Base-by-base conservation (phyloP, 2,329 filamentous ascomycete species). In the Botryotinia narcissicola region DNA sequence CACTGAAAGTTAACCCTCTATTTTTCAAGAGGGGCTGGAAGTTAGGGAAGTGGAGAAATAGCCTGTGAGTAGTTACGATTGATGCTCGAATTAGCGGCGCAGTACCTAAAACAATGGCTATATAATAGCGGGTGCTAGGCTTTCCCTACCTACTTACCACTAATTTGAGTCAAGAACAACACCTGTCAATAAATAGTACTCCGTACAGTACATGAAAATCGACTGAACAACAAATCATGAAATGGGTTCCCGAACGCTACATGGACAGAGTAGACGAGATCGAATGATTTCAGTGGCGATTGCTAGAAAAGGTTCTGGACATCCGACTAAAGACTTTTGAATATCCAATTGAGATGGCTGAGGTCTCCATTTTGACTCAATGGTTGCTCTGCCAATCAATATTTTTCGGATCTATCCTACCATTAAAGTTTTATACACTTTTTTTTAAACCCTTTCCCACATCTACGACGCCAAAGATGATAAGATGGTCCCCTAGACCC, bases 91-190 rank as follows among this genome's bases (percentile, higher is more conserved):
- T 57, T 37, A 68, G 37, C 35, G 64, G 35, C 64, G 35, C 48
- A 42, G 35, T 42, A 12, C 66, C 54, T 40, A 40, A 57, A 57
- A 29, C 25, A 57, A 32, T 57, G 25, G 35, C 48, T 69, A 69
- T 68, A 68, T 69, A 69, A 44, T 69, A 69, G 66, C 66, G 35
- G 48, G 37, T 69, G 66, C 66, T 69, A 57, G 66, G 25, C 61
- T 57, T 57, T 57, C 51, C 51, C 25, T 57, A 57, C 66, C 42
- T 59, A 48, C 35, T 18, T 68, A 57, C 35, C 64, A 68, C 64
- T 68, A 57, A 22, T 68, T 57, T 68, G 64, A 54, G 64, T 54
- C 46, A 68, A 68, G 35, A 54, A 54, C 37, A 68, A 40, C 18
- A 67, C 64, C 46, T 54, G 32, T 51, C 64, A 51, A 48, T 37